Percentiles rank a stretch among this genome's conserved stretches.
Conservation (phyloP, 495 filamentous ascomycete genomes). For the Lasiosphaeris hirsuta region DNA sequence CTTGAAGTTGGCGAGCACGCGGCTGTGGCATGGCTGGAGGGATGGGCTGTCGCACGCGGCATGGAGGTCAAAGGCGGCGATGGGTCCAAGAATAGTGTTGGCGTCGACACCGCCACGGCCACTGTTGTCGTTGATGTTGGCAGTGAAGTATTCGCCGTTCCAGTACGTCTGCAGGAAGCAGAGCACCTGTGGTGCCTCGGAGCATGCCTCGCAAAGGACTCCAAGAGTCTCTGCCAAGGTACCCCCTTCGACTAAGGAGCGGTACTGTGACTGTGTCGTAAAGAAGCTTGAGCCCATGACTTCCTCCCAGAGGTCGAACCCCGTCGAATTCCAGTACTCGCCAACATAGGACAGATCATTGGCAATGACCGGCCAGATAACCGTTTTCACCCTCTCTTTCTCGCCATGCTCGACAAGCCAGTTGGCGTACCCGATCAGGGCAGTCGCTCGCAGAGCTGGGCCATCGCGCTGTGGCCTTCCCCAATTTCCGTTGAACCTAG, state of each 20-base stretch:
- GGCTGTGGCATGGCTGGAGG: constrained; percentile 58
- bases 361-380: constrained; percentile 58
- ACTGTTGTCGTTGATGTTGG: constrained; percentile 48
- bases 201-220: constrained; percentile 39
- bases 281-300: constrained; percentile 59
- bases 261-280: constrained; percentile 37
- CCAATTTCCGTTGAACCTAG: constrained; percentile 25
- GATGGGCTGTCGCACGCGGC: constrained; percentile 51
- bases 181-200: constrained; percentile 54
- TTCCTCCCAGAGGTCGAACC: constrained; percentile 71
- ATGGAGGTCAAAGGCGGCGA: constrained; percentile 57
- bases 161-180: constrained; percentile 63
- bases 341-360: constrained; percentile 65
- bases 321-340: constrained; percentile 63
- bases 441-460: constrained; percentile 60
- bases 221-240: constrained; percentile 46
- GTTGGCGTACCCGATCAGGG: constrained; percentile 42
- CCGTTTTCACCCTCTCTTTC: constrained; percentile 29
- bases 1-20: constrained; percentile 61
- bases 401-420: constrained; percentile 44
- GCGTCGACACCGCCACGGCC: constrained; percentile 56
- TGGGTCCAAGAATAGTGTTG: constrained; percentile 56
- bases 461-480: constrained; percentile 64
- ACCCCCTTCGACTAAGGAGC: constrained; percentile 56
- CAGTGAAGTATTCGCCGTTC: constrained; percentile 52